Percentiles rank a stretch among this genome's conserved stretches.
Conservation (phyloP, 306 rosid genomes). For the Vigna radiata region DNA sequence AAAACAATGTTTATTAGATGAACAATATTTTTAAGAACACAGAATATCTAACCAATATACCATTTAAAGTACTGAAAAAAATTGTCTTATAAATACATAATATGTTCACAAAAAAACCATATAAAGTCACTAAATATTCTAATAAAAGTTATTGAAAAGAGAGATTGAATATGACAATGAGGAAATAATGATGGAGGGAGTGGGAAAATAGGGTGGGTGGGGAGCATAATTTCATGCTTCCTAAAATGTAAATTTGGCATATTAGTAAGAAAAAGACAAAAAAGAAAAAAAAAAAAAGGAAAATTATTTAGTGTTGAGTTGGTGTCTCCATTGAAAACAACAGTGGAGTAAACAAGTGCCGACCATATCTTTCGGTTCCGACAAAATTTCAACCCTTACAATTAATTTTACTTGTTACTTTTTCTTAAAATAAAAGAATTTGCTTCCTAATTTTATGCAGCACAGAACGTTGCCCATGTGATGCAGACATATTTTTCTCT, state of each 20-base stretch:
- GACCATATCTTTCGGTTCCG: slow-evolving; percentile 39
- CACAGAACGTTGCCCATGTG: slow-evolving; percentile 38
- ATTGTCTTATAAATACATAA: no score
- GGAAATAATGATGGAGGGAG: not conserved
- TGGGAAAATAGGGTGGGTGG: slow-evolving; percentile 36
- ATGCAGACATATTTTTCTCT: not conserved
- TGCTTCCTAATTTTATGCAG: slow-evolving; percentile 41
- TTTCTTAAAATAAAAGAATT: not conserved
- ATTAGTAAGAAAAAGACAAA: slow-evolving; percentile 31
- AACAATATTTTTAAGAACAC: no score
- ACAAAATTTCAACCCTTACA: slow-evolving; percentile 32
- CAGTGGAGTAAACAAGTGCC: not conserved
- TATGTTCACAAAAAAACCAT: not conserved
- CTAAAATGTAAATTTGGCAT: slow-evolving; percentile 31
- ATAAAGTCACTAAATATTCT: not conserved
- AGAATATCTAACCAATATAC: no score
- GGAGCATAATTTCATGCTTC: slow-evolving; percentile 34
- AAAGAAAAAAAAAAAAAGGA: not conserved
- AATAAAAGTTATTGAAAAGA: not conserved
- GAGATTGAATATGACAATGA: slow-evolving; percentile 29
- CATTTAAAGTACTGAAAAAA: no score
- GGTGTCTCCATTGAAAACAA: slow-evolving; percentile 32
- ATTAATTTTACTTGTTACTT: slow-evolving; percentile 11
- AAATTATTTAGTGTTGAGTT: not conserved
- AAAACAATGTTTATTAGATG: no score